Conservation (phyloP, 1,284 basidiomycete species). For the Cryptococcus sp. region DNA sequence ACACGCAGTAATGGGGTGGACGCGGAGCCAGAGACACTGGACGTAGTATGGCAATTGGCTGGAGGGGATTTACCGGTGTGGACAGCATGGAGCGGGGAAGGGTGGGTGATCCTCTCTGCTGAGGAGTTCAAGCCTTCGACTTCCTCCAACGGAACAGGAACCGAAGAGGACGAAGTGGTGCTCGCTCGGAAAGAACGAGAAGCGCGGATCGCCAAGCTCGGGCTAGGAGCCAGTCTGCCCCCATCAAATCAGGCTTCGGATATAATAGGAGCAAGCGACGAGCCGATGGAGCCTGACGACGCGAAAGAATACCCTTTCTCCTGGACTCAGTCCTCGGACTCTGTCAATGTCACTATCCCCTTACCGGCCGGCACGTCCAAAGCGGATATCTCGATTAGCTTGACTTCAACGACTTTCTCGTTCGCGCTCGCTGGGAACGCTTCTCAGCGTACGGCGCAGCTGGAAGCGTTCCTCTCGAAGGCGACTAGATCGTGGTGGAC, state of each 20-base stretch:
- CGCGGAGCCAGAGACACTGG: conserved; percentile 57
- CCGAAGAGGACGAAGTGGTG: conserved; percentile 20
- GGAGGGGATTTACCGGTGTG: conserved; percentile 70
- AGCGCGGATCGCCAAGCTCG: conserved; percentile 26
- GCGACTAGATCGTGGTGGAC: conserved; percentile 72
- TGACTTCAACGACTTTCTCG: conserved; percentile 68
- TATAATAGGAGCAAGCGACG: neutral
- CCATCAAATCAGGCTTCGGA: neutral
- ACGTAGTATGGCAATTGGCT: conserved; percentile 63
- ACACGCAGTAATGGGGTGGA: conserved; percentile 21
- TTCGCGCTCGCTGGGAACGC: conserved; percentile 60
- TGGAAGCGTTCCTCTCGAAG: conserved; percentile 60
- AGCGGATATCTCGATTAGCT: conserved; percentile 65
- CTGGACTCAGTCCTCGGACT: conserved; percentile 85
- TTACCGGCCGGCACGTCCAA: conserved; percentile 70
- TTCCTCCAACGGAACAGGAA: neutral
- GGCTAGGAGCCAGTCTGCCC: conserved; percentile 34
- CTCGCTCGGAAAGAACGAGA: conserved; percentile 21
- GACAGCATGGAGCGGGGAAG: conserved; percentile 30
- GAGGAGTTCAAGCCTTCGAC: conserved; percentile 23
- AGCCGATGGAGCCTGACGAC: conserved; percentile 16
- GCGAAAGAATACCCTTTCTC: conserved; percentile 68
- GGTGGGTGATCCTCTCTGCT: conserved; percentile 42
- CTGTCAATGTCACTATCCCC: conserved; percentile 77
- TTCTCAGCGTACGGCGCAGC: conserved; percentile 56